Conservation (phyloP, 352 stramenopile species). For the Pythium chondricola region DNA sequence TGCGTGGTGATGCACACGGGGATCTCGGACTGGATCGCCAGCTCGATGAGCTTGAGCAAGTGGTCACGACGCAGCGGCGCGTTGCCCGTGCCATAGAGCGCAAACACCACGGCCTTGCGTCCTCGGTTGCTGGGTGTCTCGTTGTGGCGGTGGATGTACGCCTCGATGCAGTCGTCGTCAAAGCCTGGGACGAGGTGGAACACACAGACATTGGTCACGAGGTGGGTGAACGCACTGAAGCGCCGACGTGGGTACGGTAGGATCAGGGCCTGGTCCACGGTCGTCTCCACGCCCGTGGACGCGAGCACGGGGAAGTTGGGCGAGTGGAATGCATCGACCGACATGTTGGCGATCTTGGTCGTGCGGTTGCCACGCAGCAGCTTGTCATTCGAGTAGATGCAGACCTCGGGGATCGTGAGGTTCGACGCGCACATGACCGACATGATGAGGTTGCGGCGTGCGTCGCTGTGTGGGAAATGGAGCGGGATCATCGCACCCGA, state of each 20-base stretch:
- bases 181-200: slow-evolving; percentile 89
- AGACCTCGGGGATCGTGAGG: slow-evolving; percentile 84
- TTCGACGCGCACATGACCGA: slow-evolving; percentile 81
- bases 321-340: slow-evolving; percentile 94
- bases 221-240: slow-evolving; percentile 86
- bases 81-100: slow-evolving; percentile 96
- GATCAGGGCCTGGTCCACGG: slow-evolving; percentile 87
- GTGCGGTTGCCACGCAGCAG: slow-evolving; percentile 93
- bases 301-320: slow-evolving; percentile 94
- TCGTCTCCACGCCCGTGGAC: slow-evolving; percentile 90
- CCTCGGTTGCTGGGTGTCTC: slow-evolving; percentile 22
- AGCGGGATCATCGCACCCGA: slow-evolving; percentile 95
- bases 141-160: slow-evolving; percentile 67
- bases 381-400: slow-evolving; percentile 95
- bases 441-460: slow-evolving; percentile 95
- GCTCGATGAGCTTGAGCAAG: slow-evolving; percentile 84
- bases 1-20: slow-evolving; percentile 93
- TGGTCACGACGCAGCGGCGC: slow-evolving; percentile 83
- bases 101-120: slow-evolving; percentile 84
- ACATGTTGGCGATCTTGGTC: slow-evolving; percentile 94
- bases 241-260: slow-evolving; percentile 82
- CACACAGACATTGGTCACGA: slow-evolving; percentile 91
- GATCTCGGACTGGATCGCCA: slow-evolving; percentile 74
- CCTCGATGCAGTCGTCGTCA: slow-evolving; percentile 80
- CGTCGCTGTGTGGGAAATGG: slow-evolving; percentile 95